Base-by-base conservation (phyloP, 129 eudicot genomes). In the carrot (Daucus carota) region DNA sequence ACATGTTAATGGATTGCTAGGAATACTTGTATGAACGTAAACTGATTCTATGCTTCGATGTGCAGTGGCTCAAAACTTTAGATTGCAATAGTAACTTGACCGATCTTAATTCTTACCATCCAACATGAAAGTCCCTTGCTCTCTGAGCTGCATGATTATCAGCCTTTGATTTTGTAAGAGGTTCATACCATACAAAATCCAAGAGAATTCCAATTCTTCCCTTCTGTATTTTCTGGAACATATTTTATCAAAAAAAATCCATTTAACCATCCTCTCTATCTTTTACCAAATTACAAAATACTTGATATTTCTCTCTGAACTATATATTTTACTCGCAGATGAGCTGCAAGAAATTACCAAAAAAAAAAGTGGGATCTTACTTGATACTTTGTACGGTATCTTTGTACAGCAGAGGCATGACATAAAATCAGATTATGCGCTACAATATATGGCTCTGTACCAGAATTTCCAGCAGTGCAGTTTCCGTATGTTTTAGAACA, bases 81-180 rank as follows among this genome's bases (percentile, higher is more conserved):
- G 62, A 22, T 13, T 24, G 29, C n/a, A 10, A 20, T n/a, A 54
- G 9, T 13, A 2, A 57, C 65, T n/a, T 3, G 22, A 32, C 13
- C 22, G 29, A 8, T 67, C 26, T 67, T 34, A 20, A 13, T 40
- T 70, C 48, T 70, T 70, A 70, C 74, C 90, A 86, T 86, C 87
- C 90, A 26, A 86, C 26, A 69, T 86, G 90, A 41, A 86, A 86
- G 72, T 86, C 90, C 73, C 87, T 81, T 17, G 87, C 90, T 80
- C 90, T 83, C 70, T 86, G 90, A 50, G 87, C 90, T 46, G 90
- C 90, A 65, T 48, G 71, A n/a, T 81, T 70, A 80, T 86, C 87
- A 16, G 72, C 83, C 74, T 80, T 83, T 34, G 83, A 79, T 60
- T 80, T 81, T 54, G 87, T 86, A 13, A 78, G 85, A 70, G 87